phyloP scores from a whole-genome alignment of 1,139 yeast species.

The Nadsonia commutata region DNA sequence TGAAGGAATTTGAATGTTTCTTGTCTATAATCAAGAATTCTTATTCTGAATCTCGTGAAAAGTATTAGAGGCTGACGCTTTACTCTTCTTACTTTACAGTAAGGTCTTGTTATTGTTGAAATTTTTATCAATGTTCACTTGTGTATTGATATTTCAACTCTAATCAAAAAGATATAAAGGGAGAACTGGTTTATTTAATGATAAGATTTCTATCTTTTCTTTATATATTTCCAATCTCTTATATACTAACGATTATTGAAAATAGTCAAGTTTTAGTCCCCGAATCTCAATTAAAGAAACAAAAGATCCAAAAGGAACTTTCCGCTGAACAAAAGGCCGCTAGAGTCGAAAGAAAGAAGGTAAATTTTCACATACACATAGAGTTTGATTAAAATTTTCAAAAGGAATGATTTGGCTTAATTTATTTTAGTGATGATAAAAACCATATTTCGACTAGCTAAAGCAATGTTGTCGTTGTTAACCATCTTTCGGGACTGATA shows the following conservation, averaged over 20 bases:
- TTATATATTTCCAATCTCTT: constrained; percentile 1
- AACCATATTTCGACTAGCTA: constrained; percentile 19
- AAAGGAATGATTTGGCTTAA: constrained; percentile 2
- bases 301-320: constrained; percentile 54
- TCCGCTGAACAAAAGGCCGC: constrained; percentile 67
- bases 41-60: background rate
- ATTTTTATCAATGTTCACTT: background rate
- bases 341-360: constrained; percentile 73
- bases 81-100: background rate
- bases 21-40: background rate
- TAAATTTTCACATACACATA: constrained; percentile 29
- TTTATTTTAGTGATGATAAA: constrained; percentile 9
- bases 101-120: constrained; percentile 10
- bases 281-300: constrained; percentile 92
- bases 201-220: constrained; percentile 2
- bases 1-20: background rate
- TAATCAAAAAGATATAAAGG: constrained; percentile 7
- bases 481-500: constrained; percentile 99
- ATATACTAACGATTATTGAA: constrained; percentile 5
- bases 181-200: constrained; percentile 4
- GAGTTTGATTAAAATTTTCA: background rate
- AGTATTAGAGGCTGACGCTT: background rate
- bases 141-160: background rate
- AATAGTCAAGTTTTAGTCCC: constrained; percentile 35
- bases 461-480: constrained; percentile 82